Conservation (phyloP, 768 basidiomycete species). For the Macrolepiota dolichaula region DNA sequence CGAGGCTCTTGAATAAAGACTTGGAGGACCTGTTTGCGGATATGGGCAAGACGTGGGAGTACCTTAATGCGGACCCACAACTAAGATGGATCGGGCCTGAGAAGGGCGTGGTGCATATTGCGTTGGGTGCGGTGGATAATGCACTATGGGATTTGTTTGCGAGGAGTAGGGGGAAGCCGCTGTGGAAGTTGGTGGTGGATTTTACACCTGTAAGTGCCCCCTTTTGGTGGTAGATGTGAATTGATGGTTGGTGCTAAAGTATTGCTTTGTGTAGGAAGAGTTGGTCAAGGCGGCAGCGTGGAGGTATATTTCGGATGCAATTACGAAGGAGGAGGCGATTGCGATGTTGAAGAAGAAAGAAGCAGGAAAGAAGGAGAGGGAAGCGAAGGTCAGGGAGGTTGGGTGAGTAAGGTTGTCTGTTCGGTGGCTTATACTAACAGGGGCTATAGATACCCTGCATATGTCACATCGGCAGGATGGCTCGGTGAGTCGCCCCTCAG, state of each 20-base stretch:
- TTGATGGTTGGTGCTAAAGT: neutral
- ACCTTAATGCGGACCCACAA: slow-evolving; percentile 84
- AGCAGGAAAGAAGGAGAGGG: slow-evolving; percentile 73
- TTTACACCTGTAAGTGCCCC: slow-evolving; percentile 72
- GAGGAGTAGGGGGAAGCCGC: slow-evolving; percentile 72
- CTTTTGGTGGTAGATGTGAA: neutral
- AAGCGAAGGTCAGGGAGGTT: slow-evolving; percentile 65
- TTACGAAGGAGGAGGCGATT: slow-evolving; percentile 89
- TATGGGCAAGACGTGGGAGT: slow-evolving; percentile 92
- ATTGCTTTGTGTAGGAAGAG: slow-evolving; percentile 53
- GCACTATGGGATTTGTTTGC: slow-evolving; percentile 95
- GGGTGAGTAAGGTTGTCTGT: slow-evolving; percentile 40
- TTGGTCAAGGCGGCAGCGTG: slow-evolving; percentile 75
- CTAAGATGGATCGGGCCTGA: slow-evolving; percentile 95
- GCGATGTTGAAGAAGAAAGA: slow-evolving; percentile 76
- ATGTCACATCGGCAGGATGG: slow-evolving; percentile 93
- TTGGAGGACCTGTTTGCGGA: slow-evolving; percentile 78
- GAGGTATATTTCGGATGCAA: slow-evolving; percentile 90
- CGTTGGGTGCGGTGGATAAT: slow-evolving; percentile 85
- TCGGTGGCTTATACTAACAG: neutral
- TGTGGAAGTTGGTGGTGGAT: slow-evolving; percentile 93
- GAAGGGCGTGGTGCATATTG: slow-evolving; percentile 93
- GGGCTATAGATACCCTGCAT: slow-evolving; percentile 76
- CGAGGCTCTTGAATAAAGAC: slow-evolving; percentile 79
- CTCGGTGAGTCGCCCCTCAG: slow-evolving; percentile 45